Conservation (phyloP, 2,329 filamentous ascomycete species). For the Colletotrichum costaricense region DNA sequence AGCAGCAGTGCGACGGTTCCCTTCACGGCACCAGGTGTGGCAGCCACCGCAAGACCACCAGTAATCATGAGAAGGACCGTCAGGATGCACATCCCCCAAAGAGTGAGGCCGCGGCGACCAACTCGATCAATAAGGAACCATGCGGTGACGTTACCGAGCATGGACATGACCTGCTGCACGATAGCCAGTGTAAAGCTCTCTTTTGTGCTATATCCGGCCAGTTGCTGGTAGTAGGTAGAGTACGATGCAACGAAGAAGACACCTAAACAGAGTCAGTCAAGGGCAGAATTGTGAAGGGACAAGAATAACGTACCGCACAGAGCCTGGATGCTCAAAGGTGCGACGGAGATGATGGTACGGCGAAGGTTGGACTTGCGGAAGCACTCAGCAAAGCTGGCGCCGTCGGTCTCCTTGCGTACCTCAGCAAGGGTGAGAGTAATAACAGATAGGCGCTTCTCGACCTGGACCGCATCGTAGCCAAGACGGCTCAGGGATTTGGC, state of each 20-base stretch:
- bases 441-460: conserved; percentile 43
- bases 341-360: conserved; percentile 52
- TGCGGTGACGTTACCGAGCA: conserved; percentile 46
- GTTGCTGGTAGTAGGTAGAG: conserved; percentile 51
- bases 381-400: conserved; percentile 51
- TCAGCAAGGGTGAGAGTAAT: conserved; percentile 47
- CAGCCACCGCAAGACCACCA: conserved; percentile 42
- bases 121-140: conserved; percentile 46
- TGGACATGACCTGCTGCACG: conserved; percentile 38
- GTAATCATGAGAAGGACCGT: conserved; percentile 44
- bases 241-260: conserved; percentile 42
- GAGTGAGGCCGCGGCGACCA: conserved; percentile 44
- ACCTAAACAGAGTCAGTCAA: neutral
- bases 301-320: conserved; percentile 50
- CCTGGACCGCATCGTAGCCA: conserved; percentile 41
- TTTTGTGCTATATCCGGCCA: conserved; percentile 50
- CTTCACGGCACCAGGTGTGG: conserved; percentile 35
- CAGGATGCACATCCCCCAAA: conserved; percentile 46
- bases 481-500: conserved; percentile 43
- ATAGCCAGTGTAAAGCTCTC: conserved; percentile 52
- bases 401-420: conserved; percentile 48
- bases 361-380: conserved; percentile 52
- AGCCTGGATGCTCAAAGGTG: conserved; percentile 48
- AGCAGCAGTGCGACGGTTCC: conserved; percentile 48
- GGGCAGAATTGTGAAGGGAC: neutral